These are phyloP conservation scores for Microdochium trichocladiopsis DNA, from an alignment of 2,329 filamentous ascomycete species.

Conservation along the genomic window DNA sequence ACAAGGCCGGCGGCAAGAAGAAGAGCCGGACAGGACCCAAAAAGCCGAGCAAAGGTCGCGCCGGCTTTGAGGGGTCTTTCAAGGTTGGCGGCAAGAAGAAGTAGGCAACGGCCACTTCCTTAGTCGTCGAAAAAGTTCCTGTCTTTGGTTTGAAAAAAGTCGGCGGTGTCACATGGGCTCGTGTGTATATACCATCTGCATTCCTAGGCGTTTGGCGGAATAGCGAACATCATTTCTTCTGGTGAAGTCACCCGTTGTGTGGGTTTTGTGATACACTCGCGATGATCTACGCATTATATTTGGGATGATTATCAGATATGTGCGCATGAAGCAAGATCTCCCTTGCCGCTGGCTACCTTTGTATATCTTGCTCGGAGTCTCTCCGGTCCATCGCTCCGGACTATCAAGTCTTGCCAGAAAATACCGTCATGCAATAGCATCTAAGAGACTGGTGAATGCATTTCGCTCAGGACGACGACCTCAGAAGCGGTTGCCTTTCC, in stretches of 20 bases:
- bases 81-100: slow-evolving; percentile 45
- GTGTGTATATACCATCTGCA: not conserved
- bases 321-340: too few species aligned
- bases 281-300: too few species aligned
- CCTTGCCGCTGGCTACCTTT: too few species aligned
- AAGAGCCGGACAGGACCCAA: slow-evolving; percentile 20
- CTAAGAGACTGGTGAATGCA: too few species aligned
- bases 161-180: not conserved
- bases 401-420: too few species aligned
- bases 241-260: not conserved
- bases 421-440: too few species aligned
- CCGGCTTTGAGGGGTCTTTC: slow-evolving; percentile 66
- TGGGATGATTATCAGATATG: too few species aligned
- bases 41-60: slow-evolving; percentile 34
- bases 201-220: not conserved
- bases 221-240: not conserved
- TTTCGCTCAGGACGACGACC: too few species aligned
- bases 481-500: not conserved
- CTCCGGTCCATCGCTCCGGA: too few species aligned
- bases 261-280: too few species aligned
- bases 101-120: slow-evolving; percentile 11
- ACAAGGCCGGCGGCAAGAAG: slow-evolving; percentile 51
- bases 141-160: not conserved
- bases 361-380: too few species aligned
- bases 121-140: not conserved